phyloP scores from a whole-genome alignment of 2,329 filamentous ascomycete species.

The Ambrosiella cleistominuta region DNA sequence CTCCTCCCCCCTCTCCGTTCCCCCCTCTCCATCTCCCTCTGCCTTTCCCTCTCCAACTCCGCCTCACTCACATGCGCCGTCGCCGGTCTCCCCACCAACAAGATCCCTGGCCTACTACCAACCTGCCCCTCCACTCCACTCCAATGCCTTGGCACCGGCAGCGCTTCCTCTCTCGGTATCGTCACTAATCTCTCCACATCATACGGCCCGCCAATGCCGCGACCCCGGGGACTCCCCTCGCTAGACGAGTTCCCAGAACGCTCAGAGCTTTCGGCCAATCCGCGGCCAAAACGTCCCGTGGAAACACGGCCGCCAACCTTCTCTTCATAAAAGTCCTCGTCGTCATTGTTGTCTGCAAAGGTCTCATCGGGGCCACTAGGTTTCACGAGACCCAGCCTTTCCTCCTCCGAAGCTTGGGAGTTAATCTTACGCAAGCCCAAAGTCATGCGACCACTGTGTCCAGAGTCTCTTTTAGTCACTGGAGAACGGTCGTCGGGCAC shows the following conservation, averaged over 20 bases:
- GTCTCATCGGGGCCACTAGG: constrained; percentile 30
- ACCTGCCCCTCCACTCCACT: neutral
- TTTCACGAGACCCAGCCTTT: constrained; percentile 65
- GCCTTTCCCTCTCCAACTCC: neutral
- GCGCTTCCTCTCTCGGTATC: constrained; percentile 1
- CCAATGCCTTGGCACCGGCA: constrained; percentile 2
- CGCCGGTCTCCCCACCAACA: neutral
- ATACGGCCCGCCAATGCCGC: constrained; percentile 6
- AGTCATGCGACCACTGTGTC: constrained; percentile 4
- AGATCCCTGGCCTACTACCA: too few relatives aligned
- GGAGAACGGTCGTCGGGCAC: constrained; percentile 13
- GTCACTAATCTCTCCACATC: constrained; percentile 10
- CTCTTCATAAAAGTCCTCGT: constrained; percentile 11
- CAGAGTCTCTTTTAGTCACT: neutral
- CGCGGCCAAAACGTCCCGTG: neutral
- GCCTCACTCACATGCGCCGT: neutral
- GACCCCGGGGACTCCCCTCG: neutral
- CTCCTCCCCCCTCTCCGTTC: neutral
- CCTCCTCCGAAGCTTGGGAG: constrained; percentile 55
- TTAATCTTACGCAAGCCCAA: constrained; percentile 14
- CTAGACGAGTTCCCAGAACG: constrained; percentile 1
- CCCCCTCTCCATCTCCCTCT: neutral
- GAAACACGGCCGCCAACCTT: neutral
- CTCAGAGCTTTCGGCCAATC: neutral
- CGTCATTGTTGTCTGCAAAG: constrained; percentile 5